Evolutionary conservation across 257 asterid genomes (phyloP), one percentile per base, ranked within the genome.

Genomic region (Gentiana dahurica): DNA sequence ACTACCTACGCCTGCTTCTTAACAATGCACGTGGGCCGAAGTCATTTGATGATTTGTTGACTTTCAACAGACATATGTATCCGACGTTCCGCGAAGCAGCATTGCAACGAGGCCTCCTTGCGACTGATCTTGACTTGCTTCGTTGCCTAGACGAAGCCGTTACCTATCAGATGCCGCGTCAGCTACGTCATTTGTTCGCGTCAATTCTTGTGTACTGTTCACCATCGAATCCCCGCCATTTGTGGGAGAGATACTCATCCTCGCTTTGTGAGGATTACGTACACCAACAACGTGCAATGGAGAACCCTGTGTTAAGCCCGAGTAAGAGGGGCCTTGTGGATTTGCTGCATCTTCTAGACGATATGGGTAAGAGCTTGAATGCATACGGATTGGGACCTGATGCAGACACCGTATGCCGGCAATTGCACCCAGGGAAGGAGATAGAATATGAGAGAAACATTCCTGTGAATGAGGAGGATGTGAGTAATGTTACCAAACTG

Each of bases 341-440:
- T 24, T 24, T 24, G 24, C 24, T 24, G 24, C 24, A 24, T 9
- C 34, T 13, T 1, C 3, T 47, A 1, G 33, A 45, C 4, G 12
- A 3, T 0, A 11, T 58, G 44, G 45, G 43, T 0, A 44, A 44
- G 33, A 15, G 8, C 9, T 38, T 58, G 1, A 46, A 34, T n/a
- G 10, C 45, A 3, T 58, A 4, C 0, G 0, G 34, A 1, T 4
- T 9, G 11, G 35, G 24, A 1, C 2, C 24, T 24, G 7, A 12
- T 12, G 6, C 0, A 2, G 0, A 5, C 4, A 15, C 3, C 4
- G 0, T 4, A 24, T 1, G 3, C 1, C 3, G 52, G 45, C 0
- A 8, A 8, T 24, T 24, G 24, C 24, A 24, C 1, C 10, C 34
- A 0, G 35, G 53, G 0, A 45, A 11, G 1, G 54, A 58, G 9